Evolutionary conservation across 2,329 filamentous ascomycete genomes (phyloP).

Genomic region (Fusarium paranaense): DNA sequence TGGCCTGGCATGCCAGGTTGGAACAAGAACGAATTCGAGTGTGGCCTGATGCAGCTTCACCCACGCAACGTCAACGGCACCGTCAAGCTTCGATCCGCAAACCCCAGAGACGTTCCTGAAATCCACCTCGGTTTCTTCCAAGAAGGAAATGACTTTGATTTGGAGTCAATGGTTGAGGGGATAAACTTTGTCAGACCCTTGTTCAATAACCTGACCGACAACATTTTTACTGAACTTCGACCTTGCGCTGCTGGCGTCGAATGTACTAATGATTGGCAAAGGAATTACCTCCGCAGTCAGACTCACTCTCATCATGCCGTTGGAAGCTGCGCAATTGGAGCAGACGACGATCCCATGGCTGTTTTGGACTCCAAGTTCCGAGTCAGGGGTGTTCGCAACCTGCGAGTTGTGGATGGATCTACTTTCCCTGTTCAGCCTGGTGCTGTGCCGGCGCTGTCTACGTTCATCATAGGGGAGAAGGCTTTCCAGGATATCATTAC

Average conservation of each 20-base stretch:
- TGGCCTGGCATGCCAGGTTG: background rate
- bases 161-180: background rate
- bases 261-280: background rate
- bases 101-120: background rate
- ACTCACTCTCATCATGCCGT: background rate
- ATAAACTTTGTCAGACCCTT: background rate
- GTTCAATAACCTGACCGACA: background rate
- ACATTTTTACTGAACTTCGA: background rate
- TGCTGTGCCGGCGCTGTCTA: background rate
- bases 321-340: background rate
- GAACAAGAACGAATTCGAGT: background rate
- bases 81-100: background rate
- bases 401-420: background rate
- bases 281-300: background rate
- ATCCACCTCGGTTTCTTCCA: background rate
- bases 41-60: background rate
- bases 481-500: background rate
- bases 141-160: background rate
- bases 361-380: background rate
- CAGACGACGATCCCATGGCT: background rate
- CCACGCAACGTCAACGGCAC: background rate
- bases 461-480: background rate
- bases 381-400: background rate
- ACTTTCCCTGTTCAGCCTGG: background rate
- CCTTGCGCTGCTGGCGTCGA: background rate